Evolutionary conservation across 768 basidiomycete genomes (phyloP), one percentile per base, ranked within the genome.

Genomic region (Rhizopogon vulgaris): DNA sequence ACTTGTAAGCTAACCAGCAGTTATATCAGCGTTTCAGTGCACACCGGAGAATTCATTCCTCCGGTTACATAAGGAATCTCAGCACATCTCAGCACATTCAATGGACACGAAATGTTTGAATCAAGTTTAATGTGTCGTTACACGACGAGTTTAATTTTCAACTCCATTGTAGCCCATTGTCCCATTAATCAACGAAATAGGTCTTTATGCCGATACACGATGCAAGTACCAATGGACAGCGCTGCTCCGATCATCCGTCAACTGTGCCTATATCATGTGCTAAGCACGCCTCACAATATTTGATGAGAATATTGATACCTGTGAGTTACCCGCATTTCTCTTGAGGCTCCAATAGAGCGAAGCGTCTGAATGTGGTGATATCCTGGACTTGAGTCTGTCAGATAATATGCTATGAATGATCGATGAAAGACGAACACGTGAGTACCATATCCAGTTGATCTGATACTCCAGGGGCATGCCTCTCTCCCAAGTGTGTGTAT

Each of bases 211-310:
- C 32, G 45, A 46, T 2, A 46, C 22, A 34, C 45, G 45, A 34
- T 46, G 45, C 45, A 46, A 46, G 45, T 46, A 46, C 45, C 45
- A 46, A 46, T 46, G 45, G 18, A 46, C 45, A 14, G 45, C 22
- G 22, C 14, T 22, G 5, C 32, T 46, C 14, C 45, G 45, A 34
- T 46, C 45, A 6, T 46, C 34, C 18, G 45, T 46, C 32, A 46
- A 46, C 22, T 34, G 45, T 15, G 32, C 32, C 45, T 46, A 10
- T 24, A 14, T 4, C 14, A 24, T 22, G 18, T n/a, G 32, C 18
- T 34, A 15, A 22, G 45, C 24, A 34, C 30, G 34, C 18, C 18
- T 22, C 22, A 5, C 8, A 24, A 15, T 11, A 11, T 3, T 46
- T 34, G 18, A 32, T 9, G 8, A 6, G 32, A 34, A 22, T 32